These are phyloP conservation scores for Botrytis byssoidea DNA, from an alignment of 2,329 filamentous ascomycete genomes.

Conservation along the genomic window DNA sequence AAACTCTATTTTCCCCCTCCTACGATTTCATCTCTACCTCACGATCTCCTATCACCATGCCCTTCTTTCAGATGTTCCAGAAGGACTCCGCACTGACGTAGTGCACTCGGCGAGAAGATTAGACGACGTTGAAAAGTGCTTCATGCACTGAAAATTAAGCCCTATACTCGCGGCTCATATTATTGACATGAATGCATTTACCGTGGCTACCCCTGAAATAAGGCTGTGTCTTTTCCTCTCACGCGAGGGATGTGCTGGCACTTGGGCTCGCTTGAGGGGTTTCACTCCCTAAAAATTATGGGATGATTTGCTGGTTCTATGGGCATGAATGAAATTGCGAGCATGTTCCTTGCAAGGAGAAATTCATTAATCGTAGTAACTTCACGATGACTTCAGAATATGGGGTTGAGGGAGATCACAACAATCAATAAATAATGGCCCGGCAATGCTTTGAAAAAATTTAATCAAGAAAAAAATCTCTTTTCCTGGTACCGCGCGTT, in stretches of 20 bases:
- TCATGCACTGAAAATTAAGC: conserved; percentile 11
- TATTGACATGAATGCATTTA: not conserved
- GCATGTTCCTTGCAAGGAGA: conserved; percentile 3
- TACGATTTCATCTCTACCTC: not conserved
- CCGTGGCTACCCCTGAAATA: conserved; percentile 15
- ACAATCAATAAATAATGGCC: conserved; percentile 13
- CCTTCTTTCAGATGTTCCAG: conserved; percentile 1
- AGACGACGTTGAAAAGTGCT: not conserved
- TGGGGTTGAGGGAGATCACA: conserved; percentile 2
- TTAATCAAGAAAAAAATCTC: not conserved
- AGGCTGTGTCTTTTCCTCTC: not conserved
- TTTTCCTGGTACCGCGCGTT: not conserved
- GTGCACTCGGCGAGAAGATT: not conserved
- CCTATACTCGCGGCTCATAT: not conserved
- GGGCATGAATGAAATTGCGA: conserved; percentile 13
- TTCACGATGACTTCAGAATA: conserved; percentile 10
- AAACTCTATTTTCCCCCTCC: not conserved
- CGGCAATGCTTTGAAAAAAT: not conserved
- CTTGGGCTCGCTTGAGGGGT: not conserved
- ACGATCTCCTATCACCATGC: not conserved
- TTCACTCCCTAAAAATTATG: not conserved
- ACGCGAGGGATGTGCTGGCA: conserved; percentile 20
- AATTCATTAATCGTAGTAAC: not conserved
- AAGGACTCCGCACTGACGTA: conserved; percentile 14
- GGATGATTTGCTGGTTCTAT: not conserved